Base-by-base conservation (phyloP, 495 filamentous ascomycete species). In the Penicillium desertorum region DNA sequence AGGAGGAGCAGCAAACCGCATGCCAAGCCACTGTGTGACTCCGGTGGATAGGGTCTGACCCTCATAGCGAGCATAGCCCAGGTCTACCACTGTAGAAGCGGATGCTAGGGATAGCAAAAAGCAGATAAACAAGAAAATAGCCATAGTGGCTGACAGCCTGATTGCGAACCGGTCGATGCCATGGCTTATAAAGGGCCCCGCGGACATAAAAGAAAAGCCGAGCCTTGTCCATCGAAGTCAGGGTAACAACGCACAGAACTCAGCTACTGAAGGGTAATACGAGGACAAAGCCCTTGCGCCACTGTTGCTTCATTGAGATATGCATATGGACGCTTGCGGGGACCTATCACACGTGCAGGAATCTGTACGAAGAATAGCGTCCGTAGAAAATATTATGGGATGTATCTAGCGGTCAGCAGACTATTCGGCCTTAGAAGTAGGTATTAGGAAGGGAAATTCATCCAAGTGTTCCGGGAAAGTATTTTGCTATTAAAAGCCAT, bases 1-100 rank as follows among this genome's bases (percentile, higher is more conserved):
- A 9, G 86, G 83, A 20, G 84, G 69, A 17, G 83, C 81, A 29
- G 85, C 86, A 72, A 78, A 89, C 22, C 86, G 83, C 43, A 89
- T 81, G 4, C 86, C 86, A 9, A 86, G 73, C 84, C 85, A 89
- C 65, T 86, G 78, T 1, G 76, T 77, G 44, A 87, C 66, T 19
- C 83, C 83, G 58, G 74, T 76, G 3, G 63, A 54, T 6, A 70
- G 55, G 2, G 62, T 60, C 14, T 57, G 45, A 14, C 79, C 78
- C 44, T 66, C 62, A 57, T 79, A 79, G n/a, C 54, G 70, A 11
- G 72, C 57, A 59, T 80, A 80, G 2, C 73, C 75, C 34, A 80
- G 64, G 39, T 81, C 60, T 7, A 79, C 71, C 8, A 76, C 62
- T 7, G 67, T 51, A 16, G 60, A 57, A 42, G 60, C 67, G 44